Evolutionary conservation across 805 yeast genomes (phyloP), one percentile per base, ranked within the genome.

Genomic region (Spathaspora sp.): DNA sequence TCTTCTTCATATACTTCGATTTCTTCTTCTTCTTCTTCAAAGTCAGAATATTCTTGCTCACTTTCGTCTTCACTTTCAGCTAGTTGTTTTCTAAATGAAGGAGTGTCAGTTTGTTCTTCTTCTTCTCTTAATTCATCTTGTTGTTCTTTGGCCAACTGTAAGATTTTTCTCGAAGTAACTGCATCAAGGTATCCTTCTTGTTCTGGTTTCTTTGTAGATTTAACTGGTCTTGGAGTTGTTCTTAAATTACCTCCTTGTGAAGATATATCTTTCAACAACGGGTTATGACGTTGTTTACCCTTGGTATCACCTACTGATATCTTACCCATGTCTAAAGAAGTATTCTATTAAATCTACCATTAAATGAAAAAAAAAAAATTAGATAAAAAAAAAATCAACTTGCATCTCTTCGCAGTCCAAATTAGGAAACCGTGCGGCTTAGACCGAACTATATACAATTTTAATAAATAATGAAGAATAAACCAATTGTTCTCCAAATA

Each of bases 141-240:
- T 72, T 94, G 99, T 61, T 87, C 93, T 60, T 81, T 85, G 17
- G 99, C 99, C 55, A 94, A 76, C 65, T 87, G 89, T 58, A 94
- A 75, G 67, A 94, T 92, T 70, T 83, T 89, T 68, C 96, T 78
- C 1, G 97, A 89, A 29, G 89, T 73, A 17, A 82, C 76, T 17
- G 97, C 87, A 72, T 93, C 97, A 40, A 94, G 77, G 59, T 72
- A 86, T 46, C 85, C 91, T 23, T 78, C 85, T 71, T 72, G 68
- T 19, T 52, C 52, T 40, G 69, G 64, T 29, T 62, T 60, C 44
- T 68, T 65, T 53, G 64, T 65, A 14, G 53, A 10, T n/a, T 54
- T 52, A 46, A 62, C 60, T 46, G 59, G 57, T 53, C 77, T 69
- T 7, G 73, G 65, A 11, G 59, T 57, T 1, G 73, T 52, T 66